Percentiles rank a stretch among this genome's conserved stretches.
Evolutionary conservation across 163 green algal species (phyloP).

Genomic region (Scenedesmus sp.): DNA sequence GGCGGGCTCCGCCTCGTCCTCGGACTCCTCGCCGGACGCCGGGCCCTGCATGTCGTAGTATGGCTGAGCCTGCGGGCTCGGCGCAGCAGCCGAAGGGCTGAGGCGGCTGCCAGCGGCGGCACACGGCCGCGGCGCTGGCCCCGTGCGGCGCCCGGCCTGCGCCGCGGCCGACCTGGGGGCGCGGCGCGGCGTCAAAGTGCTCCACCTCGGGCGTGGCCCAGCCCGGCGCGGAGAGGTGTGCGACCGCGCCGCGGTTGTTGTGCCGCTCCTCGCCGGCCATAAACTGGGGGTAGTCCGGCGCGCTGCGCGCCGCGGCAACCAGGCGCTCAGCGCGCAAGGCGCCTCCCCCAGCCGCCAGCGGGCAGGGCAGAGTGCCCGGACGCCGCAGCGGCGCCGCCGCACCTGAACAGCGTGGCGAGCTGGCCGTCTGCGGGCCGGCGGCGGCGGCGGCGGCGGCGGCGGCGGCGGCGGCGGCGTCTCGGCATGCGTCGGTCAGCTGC

Average conservation of each 20-base stretch:
- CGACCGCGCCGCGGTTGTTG: constrained; percentile 80
- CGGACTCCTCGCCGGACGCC: background rate
- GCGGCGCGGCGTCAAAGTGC: constrained; percentile 64
- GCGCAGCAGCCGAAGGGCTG: too few relatives aligned
- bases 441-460: background rate
- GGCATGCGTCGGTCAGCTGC: background rate
- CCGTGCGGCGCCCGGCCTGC: too few relatives aligned
- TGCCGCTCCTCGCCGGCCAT: constrained; percentile 60
- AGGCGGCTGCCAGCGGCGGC: too few relatives aligned
- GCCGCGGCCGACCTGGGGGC: constrained; percentile 36
- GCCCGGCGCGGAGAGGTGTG: constrained; percentile 63
- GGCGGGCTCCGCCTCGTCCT: too few relatives aligned
- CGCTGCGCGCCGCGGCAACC: too few relatives aligned
- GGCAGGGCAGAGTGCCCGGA: too few relatives aligned
- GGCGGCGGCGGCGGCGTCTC: background rate
- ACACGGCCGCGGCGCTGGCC: too few relatives aligned
- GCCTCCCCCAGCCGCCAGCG: too few relatives aligned
- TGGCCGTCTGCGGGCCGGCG: constrained; percentile 37
- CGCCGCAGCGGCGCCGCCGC: too few relatives aligned
- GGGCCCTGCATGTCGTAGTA: background rate
- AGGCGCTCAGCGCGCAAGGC: too few relatives aligned
- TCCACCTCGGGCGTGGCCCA: constrained; percentile 54
- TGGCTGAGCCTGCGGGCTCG: too few relatives aligned
- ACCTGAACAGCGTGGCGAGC: constrained; percentile 89
- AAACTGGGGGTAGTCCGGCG: constrained; percentile 91